phyloP scores from a whole-genome alignment of 768 basidiomycete species.

The Tulasnella sp. region DNA sequence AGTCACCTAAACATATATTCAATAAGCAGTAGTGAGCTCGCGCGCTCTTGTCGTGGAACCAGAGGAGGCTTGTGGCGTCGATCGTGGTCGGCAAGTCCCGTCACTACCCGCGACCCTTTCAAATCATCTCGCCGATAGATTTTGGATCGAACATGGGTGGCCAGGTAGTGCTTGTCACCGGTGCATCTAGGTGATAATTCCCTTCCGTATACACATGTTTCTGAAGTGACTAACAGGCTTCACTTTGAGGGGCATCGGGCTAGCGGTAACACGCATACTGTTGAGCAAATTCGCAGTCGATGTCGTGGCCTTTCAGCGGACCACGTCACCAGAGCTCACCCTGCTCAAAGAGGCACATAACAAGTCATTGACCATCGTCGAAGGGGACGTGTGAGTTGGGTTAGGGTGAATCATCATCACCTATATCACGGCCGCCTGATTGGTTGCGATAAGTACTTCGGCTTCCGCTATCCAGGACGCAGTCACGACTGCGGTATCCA shows the following conservation, averaged over 20 bases:
- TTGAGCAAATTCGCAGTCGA: slow-evolving; percentile 50
- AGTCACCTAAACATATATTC: no score
- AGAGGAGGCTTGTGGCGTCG: no score
- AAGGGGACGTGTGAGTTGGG: slow-evolving; percentile 68
- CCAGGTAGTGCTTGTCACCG: slow-evolving; percentile 62
- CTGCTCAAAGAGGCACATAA: slow-evolving; percentile 36
- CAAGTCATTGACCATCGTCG: slow-evolving; percentile 39
- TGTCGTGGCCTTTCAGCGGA: slow-evolving; percentile 70
- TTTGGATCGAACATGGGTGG: no score
- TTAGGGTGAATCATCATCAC: neutral
- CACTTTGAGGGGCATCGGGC: slow-evolving; percentile 51
- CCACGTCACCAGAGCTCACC: slow-evolving; percentile 52
- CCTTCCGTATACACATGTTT: no score
- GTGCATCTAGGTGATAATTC: slow-evolving; percentile 61
- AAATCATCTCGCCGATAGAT: no score
- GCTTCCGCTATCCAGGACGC: slow-evolving; percentile 45
- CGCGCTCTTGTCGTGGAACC: no score
- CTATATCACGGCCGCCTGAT: neutral
- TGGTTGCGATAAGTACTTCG: slow-evolving; percentile 40
- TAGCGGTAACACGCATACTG: slow-evolving; percentile 61
- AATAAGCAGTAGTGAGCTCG: no score
- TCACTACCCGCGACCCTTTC: no score
- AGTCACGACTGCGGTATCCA: slow-evolving; percentile 41
- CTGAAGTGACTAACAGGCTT: no score
- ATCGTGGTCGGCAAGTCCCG: no score